Conservation (phyloP, 2,329 filamentous ascomycete species). For the Chaetomiaceae sp. region DNA sequence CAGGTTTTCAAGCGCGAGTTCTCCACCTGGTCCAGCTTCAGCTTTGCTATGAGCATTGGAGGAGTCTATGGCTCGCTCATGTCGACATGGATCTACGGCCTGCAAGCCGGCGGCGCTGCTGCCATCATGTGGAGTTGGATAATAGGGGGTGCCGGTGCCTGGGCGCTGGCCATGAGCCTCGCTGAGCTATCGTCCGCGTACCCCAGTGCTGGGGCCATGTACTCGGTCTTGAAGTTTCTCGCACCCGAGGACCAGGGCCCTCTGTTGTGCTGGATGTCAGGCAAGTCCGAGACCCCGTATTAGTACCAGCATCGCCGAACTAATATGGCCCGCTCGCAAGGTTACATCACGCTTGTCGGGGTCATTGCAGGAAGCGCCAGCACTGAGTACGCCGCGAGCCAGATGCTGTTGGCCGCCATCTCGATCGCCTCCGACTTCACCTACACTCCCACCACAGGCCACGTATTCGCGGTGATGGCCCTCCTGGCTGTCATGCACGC, state of each 20-base stretch:
- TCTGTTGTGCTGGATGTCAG: conserved; percentile 42
- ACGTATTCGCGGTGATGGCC: conserved; percentile 53
- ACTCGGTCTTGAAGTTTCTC: conserved; percentile 50
- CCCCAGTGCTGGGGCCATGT: conserved; percentile 44
- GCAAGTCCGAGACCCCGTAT: conserved; percentile 17
- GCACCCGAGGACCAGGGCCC: conserved; percentile 44
- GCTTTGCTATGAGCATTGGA: conserved; percentile 54
- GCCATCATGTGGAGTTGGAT: conserved; percentile 55
- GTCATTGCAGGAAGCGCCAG: conserved; percentile 52
- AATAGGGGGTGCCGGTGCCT: conserved; percentile 50
- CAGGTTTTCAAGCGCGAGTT: conserved; percentile 58
- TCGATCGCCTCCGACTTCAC: conserved; percentile 46
- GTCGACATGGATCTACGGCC: conserved; percentile 50
- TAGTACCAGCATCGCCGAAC: neutral
- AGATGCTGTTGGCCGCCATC: conserved; percentile 53
- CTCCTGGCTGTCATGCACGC: conserved; percentile 48
- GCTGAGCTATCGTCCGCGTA: conserved; percentile 53
- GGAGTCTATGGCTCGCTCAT: conserved; percentile 51
- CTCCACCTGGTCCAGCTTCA: conserved; percentile 53
- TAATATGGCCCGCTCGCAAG: conserved; percentile 26
- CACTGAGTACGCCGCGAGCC: conserved; percentile 53
- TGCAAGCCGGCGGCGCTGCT: conserved; percentile 48
- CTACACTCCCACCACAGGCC: conserved; percentile 42
- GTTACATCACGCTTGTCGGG: conserved; percentile 50
- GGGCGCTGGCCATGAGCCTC: conserved; percentile 49